Conservation (phyloP, 306 rosid species). For the Abrus pulchellus region DNA sequence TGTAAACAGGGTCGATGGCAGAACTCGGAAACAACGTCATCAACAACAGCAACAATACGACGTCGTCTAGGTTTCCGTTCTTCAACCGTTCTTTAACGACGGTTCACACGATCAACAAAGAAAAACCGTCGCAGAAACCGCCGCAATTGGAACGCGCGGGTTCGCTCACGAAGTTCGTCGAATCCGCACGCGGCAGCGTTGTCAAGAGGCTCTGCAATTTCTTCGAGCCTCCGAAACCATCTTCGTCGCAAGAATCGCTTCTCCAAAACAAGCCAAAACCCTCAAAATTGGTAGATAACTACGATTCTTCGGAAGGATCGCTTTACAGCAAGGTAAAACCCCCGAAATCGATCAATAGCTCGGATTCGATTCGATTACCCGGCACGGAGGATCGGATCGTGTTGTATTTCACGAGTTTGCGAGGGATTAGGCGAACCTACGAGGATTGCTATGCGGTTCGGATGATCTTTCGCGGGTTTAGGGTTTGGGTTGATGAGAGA, state of each 20-base stretch:
- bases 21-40: constrained; percentile 39
- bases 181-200: constrained; percentile 70
- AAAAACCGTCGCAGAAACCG: constrained; percentile 53
- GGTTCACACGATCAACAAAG: constrained; percentile 37
- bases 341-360: background rate
- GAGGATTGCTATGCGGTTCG: constrained; percentile 92
- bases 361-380: constrained; percentile 48
- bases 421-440: constrained; percentile 84
- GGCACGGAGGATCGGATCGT: constrained; percentile 91
- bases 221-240: constrained; percentile 60
- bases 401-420: constrained; percentile 79
- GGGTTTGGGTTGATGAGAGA: constrained; percentile 95
- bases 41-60: constrained; percentile 20
- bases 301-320: constrained; percentile 43
- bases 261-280: constrained; percentile 43
- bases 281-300: constrained; percentile 51
- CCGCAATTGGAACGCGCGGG: constrained; percentile 60
- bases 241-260: constrained; percentile 43
- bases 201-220: constrained; percentile 79
- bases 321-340: background rate
- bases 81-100: constrained; percentile 72
- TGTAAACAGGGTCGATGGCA: constrained; percentile 49
- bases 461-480: constrained; percentile 80
- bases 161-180: constrained; percentile 60
- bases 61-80: constrained; percentile 57